Evolutionary conservation across 2,329 filamentous ascomycete species (phyloP), one percentile per base, ranked within the genome.

Genomic region (Chrysoporthe austroafricana): DNA sequence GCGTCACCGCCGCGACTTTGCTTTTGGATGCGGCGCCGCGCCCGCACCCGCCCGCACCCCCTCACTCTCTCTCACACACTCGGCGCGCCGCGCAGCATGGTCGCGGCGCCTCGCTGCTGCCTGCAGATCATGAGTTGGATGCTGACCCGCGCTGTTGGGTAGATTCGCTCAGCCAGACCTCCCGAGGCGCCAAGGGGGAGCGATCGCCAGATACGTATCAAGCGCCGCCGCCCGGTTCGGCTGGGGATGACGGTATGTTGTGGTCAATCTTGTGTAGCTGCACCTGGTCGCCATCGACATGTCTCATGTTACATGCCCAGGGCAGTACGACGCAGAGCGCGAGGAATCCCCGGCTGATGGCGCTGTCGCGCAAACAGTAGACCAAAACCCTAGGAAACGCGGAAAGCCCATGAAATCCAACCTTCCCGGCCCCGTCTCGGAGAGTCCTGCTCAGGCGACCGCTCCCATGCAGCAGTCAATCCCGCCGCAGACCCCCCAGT

Each of bases 101-200:
- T 66, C 14, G 18, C 44, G 36, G 72, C 57, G 60, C 73, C 68
- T 69, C 54, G 54, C 39, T 64, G 26, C 43, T 59, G 3, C 43
- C 44, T 48, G 43, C 39, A 36, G 3, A 46, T 36, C 39, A 70
- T 69, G 65, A 43, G 64, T 66, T 66, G 66, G 26, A 73, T 76
- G 72, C 77, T 79, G 72, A 78, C 72, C 61, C 62, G 59, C 66
- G 61, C 64, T 74, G 72, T 73, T 72, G 66, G 68, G 80, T 75
- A 85, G 88, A 81, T 79, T 78, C 80, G 79, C 82, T 80, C 78
- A 80, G 80, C 73, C 82, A 79, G 83, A 82, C 77, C 80, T 75
- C 89, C 72, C 89, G 92, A 78, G 91, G 91, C 73, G 82, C 90
- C 74, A 96, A 96, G 83, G 88, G 93, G 79, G 91, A 88, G 84